Base-by-base conservation (phyloP, 768 basidiomycete species). In the Tylopilus intermedius region DNA sequence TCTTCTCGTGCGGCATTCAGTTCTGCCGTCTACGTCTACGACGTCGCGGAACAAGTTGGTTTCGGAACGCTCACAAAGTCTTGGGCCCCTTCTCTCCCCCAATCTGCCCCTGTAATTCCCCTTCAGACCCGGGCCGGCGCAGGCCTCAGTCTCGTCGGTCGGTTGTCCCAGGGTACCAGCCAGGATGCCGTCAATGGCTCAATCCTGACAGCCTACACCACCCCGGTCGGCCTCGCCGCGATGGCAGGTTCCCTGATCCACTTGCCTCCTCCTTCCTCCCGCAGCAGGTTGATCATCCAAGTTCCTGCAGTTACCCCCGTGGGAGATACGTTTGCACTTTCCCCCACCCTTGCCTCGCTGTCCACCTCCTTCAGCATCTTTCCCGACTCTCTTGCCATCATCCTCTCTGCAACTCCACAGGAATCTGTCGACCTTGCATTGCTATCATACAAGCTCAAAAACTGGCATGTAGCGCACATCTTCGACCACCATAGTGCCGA, bases 61-160 rank as follows among this genome's bases (percentile, higher is more conserved):
- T 88, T 93, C 62, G 90, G 90, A 18, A 74, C 78, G 0, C 71
- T 84, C 53, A 84, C 88, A 30, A 86, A 83, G 62, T 75, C 79
- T 46, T 88, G 85, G 84, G 70, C 79, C 3, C 67, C 75, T 15
- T 62, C 74, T 4, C 64, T 64, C 35, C 57, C 67, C 32, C 65
- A 70, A 15, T 72, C 79, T 1, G 78, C 82, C 0, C 73, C 80
- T 15, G 80, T 88, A 5, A 76, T 88, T 40, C 72, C 80, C 47
- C 74, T 91, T 57, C 91, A 95, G 72, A 91, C 89, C 22, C 77
- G 93, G 53, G 78, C 85, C 5, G 93, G 93, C 44, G 91, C 93
- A 15, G 93, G 93, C 8, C 69, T 92, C 53, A 79, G 80, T 61
- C 74, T 94, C 58, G 78, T 89, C 50, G 89, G 94, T 33, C 75